A percentile compares a stretch with the other conserved stretches of the same genome.
Evolutionary conservation across 768 basidiomycete genomes (phyloP).

Genomic region (Podaxis sp.): DNA sequence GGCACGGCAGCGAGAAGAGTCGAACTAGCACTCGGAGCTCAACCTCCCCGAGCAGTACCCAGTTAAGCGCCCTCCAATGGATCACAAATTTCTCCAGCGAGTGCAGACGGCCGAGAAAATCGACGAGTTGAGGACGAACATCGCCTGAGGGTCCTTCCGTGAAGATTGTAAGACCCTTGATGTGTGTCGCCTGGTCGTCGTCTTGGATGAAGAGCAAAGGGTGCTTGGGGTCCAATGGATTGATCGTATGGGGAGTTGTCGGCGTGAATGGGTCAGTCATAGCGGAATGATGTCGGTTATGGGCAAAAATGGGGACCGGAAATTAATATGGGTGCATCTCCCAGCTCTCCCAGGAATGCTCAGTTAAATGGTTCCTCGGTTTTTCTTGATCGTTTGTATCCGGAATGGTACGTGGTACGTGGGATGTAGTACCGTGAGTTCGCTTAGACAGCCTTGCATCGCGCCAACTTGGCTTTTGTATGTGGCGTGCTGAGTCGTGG

Average conservation of each 20-base stretch:
- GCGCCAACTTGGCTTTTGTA: background rate
- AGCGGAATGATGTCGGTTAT: conserved; percentile 4
- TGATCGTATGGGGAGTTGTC: conserved; percentile 3
- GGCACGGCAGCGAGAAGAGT: conserved; percentile 11
- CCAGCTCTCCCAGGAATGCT: background rate
- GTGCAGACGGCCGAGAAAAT: conserved; percentile 9
- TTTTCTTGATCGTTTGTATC: background rate
- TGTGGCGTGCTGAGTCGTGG: background rate
- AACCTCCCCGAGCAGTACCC: conserved; percentile 5
- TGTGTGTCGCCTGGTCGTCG: background rate
- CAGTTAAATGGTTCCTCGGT: conserved; percentile 1
- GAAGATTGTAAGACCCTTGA: conserved; percentile 9
- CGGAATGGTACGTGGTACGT: background rate
- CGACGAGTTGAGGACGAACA: background rate
- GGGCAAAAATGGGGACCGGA: conserved; percentile 3
- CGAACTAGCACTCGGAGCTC: conserved; percentile 2
- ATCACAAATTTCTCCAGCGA: conserved; percentile 10
- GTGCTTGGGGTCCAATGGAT: conserved; percentile 8
- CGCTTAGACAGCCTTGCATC: conserved; percentile 1
- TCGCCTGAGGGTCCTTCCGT: conserved; percentile 1
- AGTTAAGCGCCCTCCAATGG: conserved; percentile 12
- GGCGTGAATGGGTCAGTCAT: conserved; percentile 8
- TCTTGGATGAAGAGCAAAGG: conserved; percentile 12
- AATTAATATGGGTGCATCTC: conserved; percentile 9
- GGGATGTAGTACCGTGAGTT: background rate